A percentile compares a stretch with the other conserved stretches of the same genome.
Conservation (phyloP, 768 basidiomycete species). For the Tylopilus rubrobrunneus region DNA sequence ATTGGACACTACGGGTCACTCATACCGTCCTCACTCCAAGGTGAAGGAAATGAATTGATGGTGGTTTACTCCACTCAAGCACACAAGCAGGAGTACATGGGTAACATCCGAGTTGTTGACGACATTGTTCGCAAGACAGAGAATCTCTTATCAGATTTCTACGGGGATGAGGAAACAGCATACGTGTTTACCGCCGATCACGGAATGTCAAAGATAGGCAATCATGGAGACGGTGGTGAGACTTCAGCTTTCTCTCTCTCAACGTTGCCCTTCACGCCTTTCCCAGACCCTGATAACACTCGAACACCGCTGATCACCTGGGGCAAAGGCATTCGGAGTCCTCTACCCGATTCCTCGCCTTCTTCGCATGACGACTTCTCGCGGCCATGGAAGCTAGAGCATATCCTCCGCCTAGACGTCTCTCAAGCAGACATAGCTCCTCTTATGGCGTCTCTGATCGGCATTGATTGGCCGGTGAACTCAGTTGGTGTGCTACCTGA, state of each 20-base stretch:
- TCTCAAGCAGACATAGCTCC: slow-evolving; percentile 82
- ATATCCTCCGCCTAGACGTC: slow-evolving; percentile 65
- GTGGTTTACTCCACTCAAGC: neutral
- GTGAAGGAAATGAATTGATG: slow-evolving; percentile 32
- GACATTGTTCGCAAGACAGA: slow-evolving; percentile 66
- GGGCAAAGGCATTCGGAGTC: slow-evolving; percentile 74
- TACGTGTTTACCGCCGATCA: slow-evolving; percentile 87
- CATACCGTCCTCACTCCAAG: slow-evolving; percentile 77
- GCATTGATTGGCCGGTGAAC: slow-evolving; percentile 74
- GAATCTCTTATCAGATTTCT: slow-evolving; percentile 58
- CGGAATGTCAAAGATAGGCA: slow-evolving; percentile 85
- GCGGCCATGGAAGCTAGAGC: slow-evolving; percentile 52
- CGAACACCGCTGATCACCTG: slow-evolving; percentile 81
- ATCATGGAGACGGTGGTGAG: slow-evolving; percentile 84
- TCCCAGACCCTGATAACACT: slow-evolving; percentile 78
- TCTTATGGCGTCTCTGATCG: slow-evolving; percentile 72
- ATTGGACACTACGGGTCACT: slow-evolving; percentile 83
- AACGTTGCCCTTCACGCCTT: slow-evolving; percentile 4
- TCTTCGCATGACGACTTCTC: slow-evolving; percentile 75
- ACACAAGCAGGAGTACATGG: slow-evolving; percentile 72
- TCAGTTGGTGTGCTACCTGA: slow-evolving; percentile 81
- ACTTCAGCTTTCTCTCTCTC: slow-evolving; percentile 3
- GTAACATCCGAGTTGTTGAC: slow-evolving; percentile 79
- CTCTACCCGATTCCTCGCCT: slow-evolving; percentile 48
- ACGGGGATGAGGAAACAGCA: slow-evolving; percentile 62